phyloP scores from a whole-genome alignment of 176 grass and related monocot species.

The Hordeum vulgare region DNA sequence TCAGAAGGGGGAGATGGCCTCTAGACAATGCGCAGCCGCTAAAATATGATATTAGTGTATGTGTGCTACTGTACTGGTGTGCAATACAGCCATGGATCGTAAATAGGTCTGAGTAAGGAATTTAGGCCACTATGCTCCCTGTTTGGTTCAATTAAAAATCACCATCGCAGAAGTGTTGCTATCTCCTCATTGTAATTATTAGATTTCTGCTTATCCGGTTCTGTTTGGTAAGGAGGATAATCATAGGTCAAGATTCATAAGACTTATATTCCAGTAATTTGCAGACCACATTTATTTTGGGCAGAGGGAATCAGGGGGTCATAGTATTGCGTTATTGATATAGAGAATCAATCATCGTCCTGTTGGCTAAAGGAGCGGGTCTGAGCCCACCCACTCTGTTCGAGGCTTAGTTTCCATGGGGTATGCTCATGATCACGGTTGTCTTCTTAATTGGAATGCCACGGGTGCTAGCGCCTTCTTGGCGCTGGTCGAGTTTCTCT shows the following conservation, averaged over 20 bases:
- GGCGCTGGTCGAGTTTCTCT: not conserved
- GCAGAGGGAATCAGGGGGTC: not conserved
- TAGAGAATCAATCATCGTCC: not conserved
- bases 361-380: not conserved
- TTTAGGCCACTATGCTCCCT: not conserved
- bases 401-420: not conserved
- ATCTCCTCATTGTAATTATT: not conserved
- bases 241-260: not conserved
- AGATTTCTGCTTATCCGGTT: not conserved
- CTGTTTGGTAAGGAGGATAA: not conserved
- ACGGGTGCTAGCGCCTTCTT: not conserved
- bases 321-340: not conserved
- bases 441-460: not conserved
- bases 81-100: not conserved
- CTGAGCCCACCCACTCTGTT: not conserved
- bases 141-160: not conserved
- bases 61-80: not conserved
- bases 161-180: not conserved
- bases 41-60: not conserved
- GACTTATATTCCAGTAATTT: not conserved
- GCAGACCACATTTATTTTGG: not conserved
- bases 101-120: slow-evolving; percentile 18
- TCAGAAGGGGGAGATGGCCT: not conserved
- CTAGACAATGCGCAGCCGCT: not conserved
- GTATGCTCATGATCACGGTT: not conserved